phyloP scores from a whole-genome alignment of 2,329 filamentous ascomycete genomes.

The Ophiocordyceps sinensis region DNA sequence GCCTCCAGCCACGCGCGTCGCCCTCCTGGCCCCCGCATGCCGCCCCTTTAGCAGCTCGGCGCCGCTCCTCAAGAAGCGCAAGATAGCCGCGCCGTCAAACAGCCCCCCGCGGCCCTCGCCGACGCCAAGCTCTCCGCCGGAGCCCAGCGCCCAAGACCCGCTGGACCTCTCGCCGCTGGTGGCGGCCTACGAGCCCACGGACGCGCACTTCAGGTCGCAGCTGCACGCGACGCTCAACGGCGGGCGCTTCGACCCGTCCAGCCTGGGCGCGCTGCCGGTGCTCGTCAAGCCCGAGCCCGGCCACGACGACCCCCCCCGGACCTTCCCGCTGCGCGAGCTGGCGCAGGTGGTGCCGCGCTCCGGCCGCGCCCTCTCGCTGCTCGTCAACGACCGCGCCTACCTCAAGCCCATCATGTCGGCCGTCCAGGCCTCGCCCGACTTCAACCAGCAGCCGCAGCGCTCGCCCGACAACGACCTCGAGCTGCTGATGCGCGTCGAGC shows the following conservation, averaged over 20 bases:
- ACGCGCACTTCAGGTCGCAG: constrained; percentile 27
- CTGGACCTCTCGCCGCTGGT: constrained; percentile 33
- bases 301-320: neutral
- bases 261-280: constrained; percentile 30
- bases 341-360: constrained; percentile 36
- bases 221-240: constrained; percentile 26
- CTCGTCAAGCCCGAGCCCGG: constrained; percentile 11
- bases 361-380: constrained; percentile 24
- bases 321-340: constrained; percentile 38
- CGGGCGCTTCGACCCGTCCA: constrained; percentile 37
- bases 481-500: constrained; percentile 38
- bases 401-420: constrained; percentile 42
- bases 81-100: constrained; percentile 16
- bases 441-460: constrained; percentile 47
- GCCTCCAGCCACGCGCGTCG: too few species aligned
- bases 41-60: constrained; percentile 16
- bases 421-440: constrained; percentile 34
- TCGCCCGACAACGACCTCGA: constrained; percentile 44
- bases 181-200: constrained; percentile 25
- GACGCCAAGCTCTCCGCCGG: neutral
- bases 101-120: constrained; percentile 6
- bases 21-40: too few species aligned
- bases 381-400: constrained; percentile 26
- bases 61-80: constrained; percentile 23
- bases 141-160: constrained; percentile 25